Percentiles rank a stretch among this genome's conserved stretches.
Evolutionary conservation across 129 eudicot species (phyloP).

Genomic region (Saussurea involucrata): DNA sequence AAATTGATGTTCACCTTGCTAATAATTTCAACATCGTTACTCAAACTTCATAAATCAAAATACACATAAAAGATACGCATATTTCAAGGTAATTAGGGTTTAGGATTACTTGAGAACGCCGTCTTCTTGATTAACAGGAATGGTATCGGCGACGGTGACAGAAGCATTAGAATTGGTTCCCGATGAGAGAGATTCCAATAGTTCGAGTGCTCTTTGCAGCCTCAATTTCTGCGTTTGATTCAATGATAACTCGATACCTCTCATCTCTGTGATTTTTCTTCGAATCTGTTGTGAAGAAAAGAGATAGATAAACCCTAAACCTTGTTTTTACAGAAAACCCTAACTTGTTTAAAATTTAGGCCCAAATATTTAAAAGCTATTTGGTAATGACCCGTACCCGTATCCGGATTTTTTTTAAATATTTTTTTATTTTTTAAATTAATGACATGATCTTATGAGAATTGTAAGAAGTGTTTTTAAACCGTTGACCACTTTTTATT

Average conservation of each 20-base stretch:
- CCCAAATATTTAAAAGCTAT: background rate
- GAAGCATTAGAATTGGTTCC: slow-evolving; percentile 57
- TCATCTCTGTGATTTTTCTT: slow-evolving; percentile 39
- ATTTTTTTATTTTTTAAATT: no score
- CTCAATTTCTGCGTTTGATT: slow-evolving; percentile 78
- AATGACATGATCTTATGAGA: no score
- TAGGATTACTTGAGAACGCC: slow-evolving; percentile 73
- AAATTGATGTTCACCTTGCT: background rate
- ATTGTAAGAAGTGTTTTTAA: no score
- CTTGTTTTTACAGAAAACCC: background rate
- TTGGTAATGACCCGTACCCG: background rate
- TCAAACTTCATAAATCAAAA: background rate
- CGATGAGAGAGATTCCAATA: slow-evolving; percentile 55
- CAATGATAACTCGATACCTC: slow-evolving; percentile 57
- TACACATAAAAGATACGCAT: background rate
- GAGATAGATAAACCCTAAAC: slow-evolving; percentile 20
- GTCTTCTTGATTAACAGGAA: slow-evolving; percentile 78
- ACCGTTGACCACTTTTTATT: no score
- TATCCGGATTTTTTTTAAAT: background rate
- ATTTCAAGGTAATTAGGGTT: background rate
- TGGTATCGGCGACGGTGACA: slow-evolving; percentile 81
- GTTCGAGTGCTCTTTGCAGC: slow-evolving; percentile 62
- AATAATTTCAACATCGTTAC: background rate
- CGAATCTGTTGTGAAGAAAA: background rate
- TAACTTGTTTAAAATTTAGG: background rate